Evolutionary conservation across 1,284 basidiomycete species (phyloP).

Genomic region (Mrakiaceae sp.): DNA sequence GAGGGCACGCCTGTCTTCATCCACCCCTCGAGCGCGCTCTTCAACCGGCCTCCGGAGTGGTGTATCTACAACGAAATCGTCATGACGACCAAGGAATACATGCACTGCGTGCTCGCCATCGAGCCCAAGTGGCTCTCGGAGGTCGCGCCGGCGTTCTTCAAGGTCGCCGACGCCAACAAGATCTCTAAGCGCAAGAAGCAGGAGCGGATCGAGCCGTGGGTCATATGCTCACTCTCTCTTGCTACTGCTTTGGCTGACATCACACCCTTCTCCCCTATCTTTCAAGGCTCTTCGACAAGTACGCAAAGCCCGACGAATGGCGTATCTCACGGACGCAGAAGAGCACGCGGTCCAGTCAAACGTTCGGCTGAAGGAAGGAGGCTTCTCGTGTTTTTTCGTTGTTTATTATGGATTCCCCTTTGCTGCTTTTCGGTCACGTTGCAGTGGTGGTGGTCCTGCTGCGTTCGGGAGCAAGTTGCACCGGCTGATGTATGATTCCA

Average conservation of each 20-base stretch:
- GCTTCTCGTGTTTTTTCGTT: too few relatives aligned
- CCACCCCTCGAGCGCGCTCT: conserved; percentile 91
- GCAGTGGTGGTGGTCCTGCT: too few relatives aligned
- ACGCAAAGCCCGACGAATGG: conserved; percentile 84
- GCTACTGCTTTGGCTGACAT: background rate
- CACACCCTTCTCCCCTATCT: background rate
- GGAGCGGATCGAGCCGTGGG: conserved; percentile 83
- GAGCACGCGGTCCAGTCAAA: conserved; percentile 54
- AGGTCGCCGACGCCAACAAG: conserved; percentile 86
- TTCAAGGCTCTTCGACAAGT: conserved; percentile 31
- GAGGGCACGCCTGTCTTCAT: conserved; percentile 97
- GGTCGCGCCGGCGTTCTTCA: conserved; percentile 92
- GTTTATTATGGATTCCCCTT: too few relatives aligned
- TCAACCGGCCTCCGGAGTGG: conserved; percentile 82
- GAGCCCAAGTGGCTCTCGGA: conserved; percentile 99
- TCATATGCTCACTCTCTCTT: conserved; percentile 3
- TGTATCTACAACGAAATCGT: conserved; percentile 65
- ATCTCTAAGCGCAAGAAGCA: conserved; percentile 94
- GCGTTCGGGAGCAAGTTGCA: too few relatives aligned
- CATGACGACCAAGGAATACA: conserved; percentile 72
- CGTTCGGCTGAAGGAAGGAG: conserved; percentile 20
- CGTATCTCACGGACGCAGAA: conserved; percentile 75
- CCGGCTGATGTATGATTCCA: too few relatives aligned
- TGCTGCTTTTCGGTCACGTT: too few relatives aligned
- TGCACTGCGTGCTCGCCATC: conserved; percentile 78